Conservation (phyloP, 2,329 filamentous ascomycete species). For the Whalleya microplaca region DNA sequence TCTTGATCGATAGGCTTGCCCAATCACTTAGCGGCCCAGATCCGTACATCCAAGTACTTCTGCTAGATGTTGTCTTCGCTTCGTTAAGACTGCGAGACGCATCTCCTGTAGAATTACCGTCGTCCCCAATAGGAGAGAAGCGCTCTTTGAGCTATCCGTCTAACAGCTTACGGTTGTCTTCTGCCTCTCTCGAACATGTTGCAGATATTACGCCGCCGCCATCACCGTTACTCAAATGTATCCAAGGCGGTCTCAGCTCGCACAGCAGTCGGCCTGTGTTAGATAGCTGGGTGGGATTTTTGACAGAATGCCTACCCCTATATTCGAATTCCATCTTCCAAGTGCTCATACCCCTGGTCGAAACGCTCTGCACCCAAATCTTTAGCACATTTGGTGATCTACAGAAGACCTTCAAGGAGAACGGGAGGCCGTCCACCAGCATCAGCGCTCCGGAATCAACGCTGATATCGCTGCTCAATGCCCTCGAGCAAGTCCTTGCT, state of each 20-base stretch:
- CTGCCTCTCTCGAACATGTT: slow-evolving; percentile 37
- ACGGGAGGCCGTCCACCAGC: slow-evolving; percentile 36
- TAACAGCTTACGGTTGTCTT: slow-evolving; percentile 44
- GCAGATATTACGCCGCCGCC: slow-evolving; percentile 57
- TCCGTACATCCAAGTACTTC: slow-evolving; percentile 72
- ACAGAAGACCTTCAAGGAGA: slow-evolving; percentile 61
- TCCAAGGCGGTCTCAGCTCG: slow-evolving; percentile 81
- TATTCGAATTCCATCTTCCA: slow-evolving; percentile 88
- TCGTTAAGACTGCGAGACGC: slow-evolving; percentile 68
- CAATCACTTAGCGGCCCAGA: slow-evolving; percentile 65
- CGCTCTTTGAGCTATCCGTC: slow-evolving; percentile 48
- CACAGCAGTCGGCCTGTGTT: slow-evolving; percentile 74
- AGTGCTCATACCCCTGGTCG: slow-evolving; percentile 86
- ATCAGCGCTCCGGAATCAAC: slow-evolving; percentile 67
- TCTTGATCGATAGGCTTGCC: slow-evolving; percentile 70
- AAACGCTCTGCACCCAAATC: slow-evolving; percentile 84
- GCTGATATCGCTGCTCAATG: slow-evolving; percentile 85
- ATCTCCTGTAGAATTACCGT: slow-evolving; percentile 43
- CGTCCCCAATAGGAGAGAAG: slow-evolving; percentile 53
- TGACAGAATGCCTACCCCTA: slow-evolving; percentile 80
- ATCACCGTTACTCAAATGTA: slow-evolving; percentile 75
- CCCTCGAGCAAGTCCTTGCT: slow-evolving; percentile 87
- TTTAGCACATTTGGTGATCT: slow-evolving; percentile 72
- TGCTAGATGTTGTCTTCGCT: slow-evolving; percentile 78
- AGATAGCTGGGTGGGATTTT: slow-evolving; percentile 89